These are phyloP conservation scores for Ophiostoma tasmaniense DNA, from an alignment of 2,329 filamentous ascomycete genomes.

Conservation along the genomic window DNA sequence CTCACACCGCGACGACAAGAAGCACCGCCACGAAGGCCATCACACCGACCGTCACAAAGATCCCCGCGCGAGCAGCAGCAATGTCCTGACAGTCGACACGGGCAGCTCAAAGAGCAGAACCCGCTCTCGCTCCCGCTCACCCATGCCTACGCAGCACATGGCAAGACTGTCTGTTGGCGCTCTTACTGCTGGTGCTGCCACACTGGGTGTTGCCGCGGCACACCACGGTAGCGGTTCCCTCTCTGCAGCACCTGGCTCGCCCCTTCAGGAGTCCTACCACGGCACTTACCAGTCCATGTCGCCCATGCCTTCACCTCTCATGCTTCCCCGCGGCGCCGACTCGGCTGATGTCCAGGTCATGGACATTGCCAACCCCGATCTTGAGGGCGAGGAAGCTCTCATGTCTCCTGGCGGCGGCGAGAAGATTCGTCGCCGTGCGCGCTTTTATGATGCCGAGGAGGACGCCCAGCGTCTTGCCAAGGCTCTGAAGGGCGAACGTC, in stretches of 20 bases:
- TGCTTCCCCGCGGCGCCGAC: slow-evolving; percentile 48
- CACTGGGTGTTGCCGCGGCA: slow-evolving; percentile 21
- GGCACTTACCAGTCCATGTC: slow-evolving; percentile 93
- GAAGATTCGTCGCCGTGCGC: slow-evolving; percentile 48
- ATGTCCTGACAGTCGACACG: slow-evolving; percentile 36
- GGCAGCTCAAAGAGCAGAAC: slow-evolving; percentile 24
- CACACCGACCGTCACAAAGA: neutral
- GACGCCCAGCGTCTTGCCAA: slow-evolving; percentile 70
- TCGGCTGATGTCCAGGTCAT: slow-evolving; percentile 26
- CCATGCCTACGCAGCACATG: slow-evolving; percentile 43
- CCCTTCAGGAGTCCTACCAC: slow-evolving; percentile 82
- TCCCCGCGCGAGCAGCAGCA: slow-evolving; percentile 29
- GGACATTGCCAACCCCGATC: slow-evolving; percentile 45
- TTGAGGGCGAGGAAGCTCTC: slow-evolving; percentile 34
- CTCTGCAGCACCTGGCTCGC: slow-evolving; percentile 61
- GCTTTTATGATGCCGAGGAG: slow-evolving; percentile 78
- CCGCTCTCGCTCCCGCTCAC: slow-evolving; percentile 33
- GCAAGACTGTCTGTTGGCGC: slow-evolving; percentile 44
- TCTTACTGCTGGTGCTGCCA: slow-evolving; percentile 21
- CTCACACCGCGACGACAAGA: slow-evolving; percentile 17
- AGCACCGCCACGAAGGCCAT: slow-evolving; percentile 23
- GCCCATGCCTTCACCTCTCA: slow-evolving; percentile 80
- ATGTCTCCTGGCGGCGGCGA: slow-evolving; percentile 27
- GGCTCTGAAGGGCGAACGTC: slow-evolving; percentile 59
- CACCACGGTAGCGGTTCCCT: slow-evolving; percentile 35